These are phyloP conservation scores for Eragrostis nindensis DNA, from an alignment of 176 grass and related monocot genomes.

Conservation along the genomic window DNA sequence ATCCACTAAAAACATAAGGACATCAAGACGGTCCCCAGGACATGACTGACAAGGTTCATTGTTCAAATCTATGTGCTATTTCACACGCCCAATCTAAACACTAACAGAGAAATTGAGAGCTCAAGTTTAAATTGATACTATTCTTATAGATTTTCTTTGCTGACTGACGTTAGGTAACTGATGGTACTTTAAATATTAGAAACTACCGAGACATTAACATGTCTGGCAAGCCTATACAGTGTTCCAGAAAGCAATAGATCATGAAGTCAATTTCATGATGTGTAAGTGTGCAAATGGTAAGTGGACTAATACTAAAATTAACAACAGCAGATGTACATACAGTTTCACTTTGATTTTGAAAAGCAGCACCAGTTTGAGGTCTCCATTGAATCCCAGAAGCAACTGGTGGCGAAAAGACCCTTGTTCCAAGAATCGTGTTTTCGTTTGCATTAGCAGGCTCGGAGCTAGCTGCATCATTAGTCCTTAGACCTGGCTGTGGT, in stretches of 20 bases:
- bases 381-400: slow-evolving; percentile 84
- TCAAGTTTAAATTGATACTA: neutral
- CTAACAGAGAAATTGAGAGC: neutral
- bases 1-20: neutral
- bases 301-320: slow-evolving; percentile 10
- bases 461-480: slow-evolving; percentile 57
- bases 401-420: slow-evolving; percentile 73
- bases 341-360: slow-evolving; percentile 81
- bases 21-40: neutral
- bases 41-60: neutral
- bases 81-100: neutral
- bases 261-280: slow-evolving; percentile 33
- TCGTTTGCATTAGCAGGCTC: slow-evolving; percentile 63
- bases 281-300: slow-evolving; percentile 7
- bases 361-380: slow-evolving; percentile 65
- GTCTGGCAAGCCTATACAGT: neutral
- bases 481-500: slow-evolving; percentile 57
- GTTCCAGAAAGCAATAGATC: neutral
- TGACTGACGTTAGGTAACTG: slow-evolving; percentile 14
- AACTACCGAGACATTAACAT: neutral
- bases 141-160: no score
- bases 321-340: slow-evolving; percentile 50
- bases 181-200: neutral
- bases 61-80: neutral
- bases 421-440: slow-evolving; percentile 61